These are phyloP conservation scores for Xylaria grammica DNA, from an alignment of 495 filamentous ascomycete genomes.

Conservation along the genomic window DNA sequence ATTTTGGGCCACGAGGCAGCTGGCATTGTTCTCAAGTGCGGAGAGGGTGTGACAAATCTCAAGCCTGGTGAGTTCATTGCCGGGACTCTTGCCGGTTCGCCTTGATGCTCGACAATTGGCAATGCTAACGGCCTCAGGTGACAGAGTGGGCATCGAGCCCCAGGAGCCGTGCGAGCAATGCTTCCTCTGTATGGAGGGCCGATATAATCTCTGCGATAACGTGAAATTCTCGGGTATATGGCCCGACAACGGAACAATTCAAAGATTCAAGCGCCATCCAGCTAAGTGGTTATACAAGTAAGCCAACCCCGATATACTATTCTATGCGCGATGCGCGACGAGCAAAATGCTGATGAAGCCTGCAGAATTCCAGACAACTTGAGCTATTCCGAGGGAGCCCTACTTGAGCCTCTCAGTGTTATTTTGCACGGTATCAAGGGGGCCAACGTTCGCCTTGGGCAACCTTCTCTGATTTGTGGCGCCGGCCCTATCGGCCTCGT, in stretches of 20 bases:
- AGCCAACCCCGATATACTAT: background rate
- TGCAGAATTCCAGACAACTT: conserved; percentile 47
- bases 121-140: conserved; percentile 38
- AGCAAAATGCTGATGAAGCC: conserved; percentile 2
- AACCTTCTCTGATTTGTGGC: conserved; percentile 49
- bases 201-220: conserved; percentile 56
- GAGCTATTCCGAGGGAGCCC: conserved; percentile 52
- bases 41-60: conserved; percentile 48
- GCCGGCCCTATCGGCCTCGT: conserved; percentile 59
- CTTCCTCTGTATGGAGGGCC: conserved; percentile 50
- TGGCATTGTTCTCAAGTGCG: conserved; percentile 51
- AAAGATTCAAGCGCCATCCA: conserved; percentile 63
- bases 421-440: conserved; percentile 51
- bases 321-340: background rate
- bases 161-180: conserved; percentile 53
- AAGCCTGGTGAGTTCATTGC: conserved; percentile 38
- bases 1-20: conserved; percentile 57
- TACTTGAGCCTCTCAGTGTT: conserved; percentile 56
- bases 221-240: conserved; percentile 62
- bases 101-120: background rate
- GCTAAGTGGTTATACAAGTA: conserved; percentile 56
- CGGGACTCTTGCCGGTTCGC: conserved; percentile 5
- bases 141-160: conserved; percentile 57
- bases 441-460: conserved; percentile 46
- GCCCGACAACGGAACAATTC: conserved; percentile 62